Base-by-base conservation (phyloP, 306 rosid genomes). In the Gillenia trifoliata region DNA sequence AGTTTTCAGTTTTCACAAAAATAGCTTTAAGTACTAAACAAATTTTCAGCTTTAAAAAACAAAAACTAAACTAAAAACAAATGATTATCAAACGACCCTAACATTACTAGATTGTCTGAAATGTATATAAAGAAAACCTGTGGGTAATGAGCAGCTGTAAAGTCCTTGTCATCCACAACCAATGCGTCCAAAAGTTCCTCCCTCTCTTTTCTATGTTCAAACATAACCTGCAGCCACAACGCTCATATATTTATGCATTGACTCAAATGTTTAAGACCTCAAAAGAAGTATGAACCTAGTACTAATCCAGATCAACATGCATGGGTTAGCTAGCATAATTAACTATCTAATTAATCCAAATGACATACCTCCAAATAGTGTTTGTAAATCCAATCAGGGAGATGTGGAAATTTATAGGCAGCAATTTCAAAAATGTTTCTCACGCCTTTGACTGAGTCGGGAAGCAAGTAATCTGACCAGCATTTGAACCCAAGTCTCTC, bases 381-480 rank as follows among this genome's bases (percentile, higher is more conserved):
- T 61, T 60, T 70, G 76, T 41, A 78, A 29, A 83, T 0, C 71
- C 83, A 83, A 17, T 64, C 50, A 22, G 90, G 84, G 13, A 78
- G 5, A 7, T 50, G 6, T 0, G 83, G 85, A 28, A 81, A 60
- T 33, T 79, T 66, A 66, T 78, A 79, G 2, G 79, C 31, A n/a
- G 65, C 80, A 11, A 78, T 30, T 28, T 73, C 70, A n/a, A 66
- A 65, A n/a, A 76, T 8, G 5, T 23, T 11, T 25, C 47, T 33
- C 1, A 79, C 79, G 7, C 63, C 88, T 26, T 76, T 55, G 38
- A 33, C 83, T 0, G 87, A 26, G 30, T 68, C 64, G 23, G 88
- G 84, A 54, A 86, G 66, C 75, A 83, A 72, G 52, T 29, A 70
- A 2, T 83, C 86, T 4, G 84, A 33, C 88, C 84, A 83, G 31